These are phyloP conservation scores for Clausena lansium DNA, from an alignment of 345 rosid genomes.

Conservation along the genomic window DNA sequence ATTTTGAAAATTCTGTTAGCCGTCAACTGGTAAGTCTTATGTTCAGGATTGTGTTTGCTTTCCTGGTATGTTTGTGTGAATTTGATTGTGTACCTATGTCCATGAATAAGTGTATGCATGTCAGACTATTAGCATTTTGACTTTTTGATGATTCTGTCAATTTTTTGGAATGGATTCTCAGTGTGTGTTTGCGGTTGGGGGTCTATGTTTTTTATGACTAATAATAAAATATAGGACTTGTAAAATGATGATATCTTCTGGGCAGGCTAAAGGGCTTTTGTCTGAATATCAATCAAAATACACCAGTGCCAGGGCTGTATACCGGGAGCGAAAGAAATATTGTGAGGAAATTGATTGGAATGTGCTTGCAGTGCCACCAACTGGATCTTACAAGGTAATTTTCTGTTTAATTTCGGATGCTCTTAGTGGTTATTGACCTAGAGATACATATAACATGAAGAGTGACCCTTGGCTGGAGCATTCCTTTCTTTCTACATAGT, in stretches of 20 bases:
- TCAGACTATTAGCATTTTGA: constrained; percentile 70
- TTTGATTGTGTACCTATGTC: neutral
- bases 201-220: neutral
- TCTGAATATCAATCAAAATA: constrained; percentile 91
- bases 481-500: neutral
- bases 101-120: neutral
- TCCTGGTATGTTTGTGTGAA: neutral
- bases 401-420: constrained; percentile 4
- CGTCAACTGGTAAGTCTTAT: constrained; percentile 73
- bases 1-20: constrained; percentile 89
- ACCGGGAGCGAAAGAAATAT: constrained; percentile 87
- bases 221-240: constrained; percentile 13
- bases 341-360: constrained; percentile 94
- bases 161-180: neutral
- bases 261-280: constrained; percentile 90
- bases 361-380: constrained; percentile 89
- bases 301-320: constrained; percentile 92
- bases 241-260: constrained; percentile 25
- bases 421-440: constrained; percentile 9
- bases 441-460: constrained; percentile 2
- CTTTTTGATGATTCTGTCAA: constrained; percentile 46
- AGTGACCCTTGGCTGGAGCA: neutral
- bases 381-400: constrained; percentile 68
- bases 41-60: constrained; percentile 19
- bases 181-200: neutral